Percentiles rank a stretch among this genome's conserved stretches.
phyloP scores from a whole-genome alignment of 2,329 filamentous ascomycete genomes.

The Truncatella angustata region DNA sequence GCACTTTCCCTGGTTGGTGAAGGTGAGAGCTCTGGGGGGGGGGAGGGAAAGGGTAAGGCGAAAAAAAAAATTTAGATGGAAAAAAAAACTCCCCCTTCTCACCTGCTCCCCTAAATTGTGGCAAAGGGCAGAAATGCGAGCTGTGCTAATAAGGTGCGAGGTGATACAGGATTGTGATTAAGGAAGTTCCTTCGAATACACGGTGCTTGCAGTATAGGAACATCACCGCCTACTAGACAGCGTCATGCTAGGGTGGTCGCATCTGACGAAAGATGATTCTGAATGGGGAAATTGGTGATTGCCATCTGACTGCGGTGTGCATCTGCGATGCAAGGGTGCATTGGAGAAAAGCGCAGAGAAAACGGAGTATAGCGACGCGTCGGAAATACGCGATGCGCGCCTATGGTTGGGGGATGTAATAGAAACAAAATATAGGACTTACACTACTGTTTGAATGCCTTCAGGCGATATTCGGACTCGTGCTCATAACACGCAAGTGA shows the following conservation, averaged over 20 bases:
- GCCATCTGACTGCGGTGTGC: background rate
- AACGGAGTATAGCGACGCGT: background rate
- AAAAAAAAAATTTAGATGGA: no score
- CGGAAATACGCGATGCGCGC: background rate
- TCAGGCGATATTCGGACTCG: background rate
- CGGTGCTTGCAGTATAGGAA: no score
- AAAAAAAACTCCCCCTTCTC: no score
- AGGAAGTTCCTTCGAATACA: no score
- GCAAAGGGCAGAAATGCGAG: no score
- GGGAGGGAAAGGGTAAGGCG: no score
- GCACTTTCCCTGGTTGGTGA: no score
- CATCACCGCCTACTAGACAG: no score
- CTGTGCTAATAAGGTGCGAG: no score
- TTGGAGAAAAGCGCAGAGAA: background rate
- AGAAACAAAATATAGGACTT: background rate
- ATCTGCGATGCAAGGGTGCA: background rate
- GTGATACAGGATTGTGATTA: no score
- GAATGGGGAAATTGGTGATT: background rate
- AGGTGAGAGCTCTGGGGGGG: no score
- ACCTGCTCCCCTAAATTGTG: no score
- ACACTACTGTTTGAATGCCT: background rate
- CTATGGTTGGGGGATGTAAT: background rate
- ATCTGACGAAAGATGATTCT: background rate
- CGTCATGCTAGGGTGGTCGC: background rate
- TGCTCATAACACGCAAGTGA: slow-evolving; percentile 3